Base-by-base conservation (phyloP, 768 basidiomycete genomes). In the Tulasnella sp. region DNA sequence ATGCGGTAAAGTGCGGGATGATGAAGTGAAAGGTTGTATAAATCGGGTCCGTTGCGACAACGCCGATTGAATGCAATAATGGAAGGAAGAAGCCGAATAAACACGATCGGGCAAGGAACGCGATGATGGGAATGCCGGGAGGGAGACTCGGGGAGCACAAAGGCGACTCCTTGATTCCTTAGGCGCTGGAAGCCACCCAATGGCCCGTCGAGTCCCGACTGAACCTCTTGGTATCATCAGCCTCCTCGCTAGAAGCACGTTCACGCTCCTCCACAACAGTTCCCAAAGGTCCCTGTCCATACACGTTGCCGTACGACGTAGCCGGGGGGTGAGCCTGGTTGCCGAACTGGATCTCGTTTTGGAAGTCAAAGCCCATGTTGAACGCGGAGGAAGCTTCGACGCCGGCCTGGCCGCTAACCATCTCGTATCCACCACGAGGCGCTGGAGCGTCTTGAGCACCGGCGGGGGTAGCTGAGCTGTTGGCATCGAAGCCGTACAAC, bases 401-500 rank as follows among this genome's bases (percentile, higher is more conserved):
- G 31, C 52, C 52, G 10, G 52, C 52, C 8, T 21, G 52, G 52
- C 52, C n/a, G 52, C n/a, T 52, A n/a, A 36, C 62, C 62, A 36
- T 31, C 62, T 68, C 62, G 62, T 68, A 68, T 68, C 62, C 62
- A 68, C 62, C 62, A 36, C 62, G 62, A 36, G 62, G 62, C 27
- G 62, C 31, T 18, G 62, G 34, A 19, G 62, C 62, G 19, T 68
- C 62, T 27, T 27, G 27, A 36, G 62, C 62, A 36, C n/a, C 56
- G 31, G n/a, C n/a, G 14, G 62, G 2, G 27, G 62, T 14, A 68
- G 52, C 75, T 21, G 38, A 39, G 40, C 58, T 38, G n/a, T 58
- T 44, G 14, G 78, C 42, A 56, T 79, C 42, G 78, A 73, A 79
- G 42, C 78, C 78, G 48, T 79, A 79, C 24, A 79, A 34, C 31